phyloP scores from a whole-genome alignment of 2,329 filamentous ascomycete genomes.

The Gaeumannomyces tritici region DNA sequence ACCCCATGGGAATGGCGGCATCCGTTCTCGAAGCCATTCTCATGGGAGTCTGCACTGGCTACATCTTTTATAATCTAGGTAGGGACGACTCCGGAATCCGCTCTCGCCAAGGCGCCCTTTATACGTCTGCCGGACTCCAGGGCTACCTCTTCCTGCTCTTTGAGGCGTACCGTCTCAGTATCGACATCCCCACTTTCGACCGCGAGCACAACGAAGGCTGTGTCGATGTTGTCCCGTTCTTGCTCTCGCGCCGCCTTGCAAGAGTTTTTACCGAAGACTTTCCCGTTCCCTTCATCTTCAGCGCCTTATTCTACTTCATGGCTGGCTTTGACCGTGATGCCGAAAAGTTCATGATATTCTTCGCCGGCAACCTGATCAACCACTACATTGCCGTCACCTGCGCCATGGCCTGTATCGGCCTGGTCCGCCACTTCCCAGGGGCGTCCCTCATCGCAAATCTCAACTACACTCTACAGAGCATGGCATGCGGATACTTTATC shows the following conservation, averaged over 20 bases:
- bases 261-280: slow-evolving; percentile 62
- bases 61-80: slow-evolving; percentile 59
- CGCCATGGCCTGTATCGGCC: slow-evolving; percentile 56
- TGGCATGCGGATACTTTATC: slow-evolving; percentile 70
- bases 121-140: slow-evolving; percentile 62
- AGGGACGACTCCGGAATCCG: slow-evolving; percentile 62
- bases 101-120: slow-evolving; percentile 63
- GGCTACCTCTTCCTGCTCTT: slow-evolving; percentile 70
- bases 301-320: slow-evolving; percentile 70
- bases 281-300: slow-evolving; percentile 62
- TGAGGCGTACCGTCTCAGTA: slow-evolving; percentile 64
- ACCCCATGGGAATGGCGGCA: slow-evolving; percentile 66
- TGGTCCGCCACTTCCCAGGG: slow-evolving; percentile 57
- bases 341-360: slow-evolving; percentile 61
- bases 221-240: slow-evolving; percentile 58
- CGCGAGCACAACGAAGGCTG: slow-evolving; percentile 66
- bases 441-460: slow-evolving; percentile 66
- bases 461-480: slow-evolving; percentile 61
- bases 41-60: slow-evolving; percentile 64
- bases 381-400: slow-evolving; percentile 68
- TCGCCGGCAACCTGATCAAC: slow-evolving; percentile 55
- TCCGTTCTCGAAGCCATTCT: slow-evolving; percentile 59
- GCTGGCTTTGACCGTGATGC: slow-evolving; percentile 58
- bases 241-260: slow-evolving; percentile 60
- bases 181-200: slow-evolving; percentile 69